A percentile compares a stretch with the other conserved stretches of the same genome.
Evolutionary conservation across 441 rosid species (phyloP).

Genomic region (Eutrema salsugineum): DNA sequence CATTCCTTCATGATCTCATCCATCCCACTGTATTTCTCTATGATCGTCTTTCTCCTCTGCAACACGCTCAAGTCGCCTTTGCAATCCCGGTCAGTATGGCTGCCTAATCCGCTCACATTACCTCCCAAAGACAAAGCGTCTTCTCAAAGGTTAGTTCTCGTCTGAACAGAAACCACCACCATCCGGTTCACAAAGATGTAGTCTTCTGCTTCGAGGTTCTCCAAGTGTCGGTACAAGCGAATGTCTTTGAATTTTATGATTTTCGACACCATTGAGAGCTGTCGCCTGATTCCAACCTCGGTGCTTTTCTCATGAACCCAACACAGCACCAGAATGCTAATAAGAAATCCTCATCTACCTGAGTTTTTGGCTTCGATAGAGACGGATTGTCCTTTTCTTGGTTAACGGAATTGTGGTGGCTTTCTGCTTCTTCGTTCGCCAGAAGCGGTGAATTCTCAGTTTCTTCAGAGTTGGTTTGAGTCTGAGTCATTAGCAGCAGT

Average conservation of each 20-base stretch:
- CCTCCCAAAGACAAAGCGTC: conserved; percentile 92
- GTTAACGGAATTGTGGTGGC: conserved; percentile 24
- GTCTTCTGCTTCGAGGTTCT: conserved; percentile 85
- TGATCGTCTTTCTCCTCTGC: conserved; percentile 83
- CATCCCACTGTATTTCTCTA: conserved; percentile 81
- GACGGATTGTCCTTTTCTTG: conserved; percentile 30
- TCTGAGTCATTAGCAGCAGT: conserved; percentile 44
- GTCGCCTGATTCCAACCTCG: conserved; percentile 85
- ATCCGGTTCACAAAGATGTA: conserved; percentile 89
- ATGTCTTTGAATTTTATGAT: conserved; percentile 78
- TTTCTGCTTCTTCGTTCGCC: conserved; percentile 42
- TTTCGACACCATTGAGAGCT: conserved; percentile 67
- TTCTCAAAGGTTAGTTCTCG: conserved; percentile 79
- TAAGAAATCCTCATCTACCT: conserved; percentile 63
- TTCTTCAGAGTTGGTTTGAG: conserved; percentile 52
- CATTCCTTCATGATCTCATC: conserved; percentile 95
- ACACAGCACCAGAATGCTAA: conserved; percentile 93
- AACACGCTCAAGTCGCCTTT: conserved; percentile 70
- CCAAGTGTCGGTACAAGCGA: conserved; percentile 71
- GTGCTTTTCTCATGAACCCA: conserved; percentile 87
- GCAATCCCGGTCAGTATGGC: conserved; percentile 76
- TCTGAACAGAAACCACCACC: conserved; percentile 87
- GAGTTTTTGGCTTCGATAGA: conserved; percentile 35
- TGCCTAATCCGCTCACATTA: conserved; percentile 95
- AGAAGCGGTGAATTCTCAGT: conserved; percentile 41